Conservation (phyloP, 106 monocot species). For the Allium cepa region DNA sequence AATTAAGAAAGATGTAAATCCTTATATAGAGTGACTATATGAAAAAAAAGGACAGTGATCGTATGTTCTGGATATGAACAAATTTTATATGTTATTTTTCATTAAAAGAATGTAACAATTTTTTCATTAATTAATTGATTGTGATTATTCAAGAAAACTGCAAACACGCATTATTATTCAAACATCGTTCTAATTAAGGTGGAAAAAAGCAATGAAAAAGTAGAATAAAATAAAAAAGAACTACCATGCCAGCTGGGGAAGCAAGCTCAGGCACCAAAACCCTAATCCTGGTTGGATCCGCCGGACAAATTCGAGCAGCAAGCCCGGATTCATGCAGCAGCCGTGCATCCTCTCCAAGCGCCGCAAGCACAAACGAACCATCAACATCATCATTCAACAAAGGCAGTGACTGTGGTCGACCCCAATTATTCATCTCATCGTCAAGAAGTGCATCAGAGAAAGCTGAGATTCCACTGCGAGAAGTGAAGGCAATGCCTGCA, state of each 20-base stretch:
- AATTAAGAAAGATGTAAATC: no score
- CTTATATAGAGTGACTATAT: no score
- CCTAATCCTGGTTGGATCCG: conserved; percentile 4
- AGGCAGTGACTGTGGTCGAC: conserved; percentile 1
- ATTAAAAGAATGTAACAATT: no score
- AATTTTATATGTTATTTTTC: no score
- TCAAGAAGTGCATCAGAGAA: conserved; percentile 14
- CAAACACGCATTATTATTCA: no score
- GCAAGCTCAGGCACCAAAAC: conserved; percentile 33
- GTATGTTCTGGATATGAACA: no score
- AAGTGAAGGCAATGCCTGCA: conserved; percentile 34
- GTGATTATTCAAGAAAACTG: no score
- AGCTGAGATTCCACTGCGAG: conserved; percentile 33
- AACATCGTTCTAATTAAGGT: no score
- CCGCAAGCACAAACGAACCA: conserved; percentile 24
- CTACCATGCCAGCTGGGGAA: conserved; percentile 37
- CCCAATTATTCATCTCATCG: neutral
- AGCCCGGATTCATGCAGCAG: conserved; percentile 21
- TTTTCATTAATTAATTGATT: no score
- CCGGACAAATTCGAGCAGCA: conserved; percentile 6
- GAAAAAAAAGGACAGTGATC: no score
- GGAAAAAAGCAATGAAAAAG: no score
- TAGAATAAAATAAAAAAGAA: neutral
- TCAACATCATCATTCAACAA: neutral
- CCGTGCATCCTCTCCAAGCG: conserved; percentile 48